Base-by-base conservation (phyloP, 805 yeast genomes). In the Priceomyces castillae region DNA sequence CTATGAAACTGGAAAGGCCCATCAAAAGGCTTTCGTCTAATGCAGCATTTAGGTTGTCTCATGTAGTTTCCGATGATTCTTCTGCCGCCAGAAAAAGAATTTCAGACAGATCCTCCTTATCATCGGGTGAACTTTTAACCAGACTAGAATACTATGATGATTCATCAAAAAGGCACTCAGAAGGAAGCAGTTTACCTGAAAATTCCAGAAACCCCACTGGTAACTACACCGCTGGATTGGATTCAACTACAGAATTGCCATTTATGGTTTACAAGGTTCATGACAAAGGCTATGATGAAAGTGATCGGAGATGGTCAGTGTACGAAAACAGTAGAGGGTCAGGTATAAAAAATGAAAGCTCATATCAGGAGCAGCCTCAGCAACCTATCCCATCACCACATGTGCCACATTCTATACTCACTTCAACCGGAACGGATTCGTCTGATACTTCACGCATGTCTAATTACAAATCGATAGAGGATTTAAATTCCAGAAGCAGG, bases 41-140 rank as follows among this genome's bases (percentile, higher is more conserved):
- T 9, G 15, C 17, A 5, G 12, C 36, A 17, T 6, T 14, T 16
- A 33, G 36, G 20, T 16, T 16, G 36, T 33, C 36, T 11, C 19
- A 15, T 5, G 23, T 16, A 6, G 14, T 33, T 33, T 19, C 36
- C 5, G 36, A 33, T 5, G 36, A 33, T 11, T 23, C 40, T 11
- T 4, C n/a, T 14, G 17, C 14, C 5, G 49, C 14, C n/a, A 37
- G 14, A 17, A 37, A 37, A 11, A 23, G 40, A 7, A 23, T 37
- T 14, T 37, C 40, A 7, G 40, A 37, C 17, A 42, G 59, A 28
- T 50, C 55, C 7, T 57, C 63, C 31, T 34, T 61, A 38, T 58
- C 65, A 3, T 55, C 64, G 1, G 69, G 67, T 2, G 70, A 65
- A 47, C 49, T 68, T 39, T 45, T 65, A 36, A 41, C 44, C 43